phyloP scores from a whole-genome alignment of 2,329 filamentous ascomycete species.

The Dothidotthia symphoricarpi region DNA sequence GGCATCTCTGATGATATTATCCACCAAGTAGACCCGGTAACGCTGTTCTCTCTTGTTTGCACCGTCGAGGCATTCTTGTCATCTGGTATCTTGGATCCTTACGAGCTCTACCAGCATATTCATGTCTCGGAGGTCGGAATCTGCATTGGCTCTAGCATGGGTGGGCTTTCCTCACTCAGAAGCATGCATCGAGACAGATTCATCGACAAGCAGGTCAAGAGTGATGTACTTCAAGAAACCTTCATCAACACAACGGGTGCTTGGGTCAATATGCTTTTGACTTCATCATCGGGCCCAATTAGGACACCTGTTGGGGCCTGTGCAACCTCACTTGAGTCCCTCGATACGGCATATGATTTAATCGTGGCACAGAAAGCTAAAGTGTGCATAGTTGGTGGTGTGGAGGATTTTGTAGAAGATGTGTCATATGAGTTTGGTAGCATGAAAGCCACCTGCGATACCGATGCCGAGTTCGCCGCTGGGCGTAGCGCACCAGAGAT shows the following conservation, averaged over 20 bases:
- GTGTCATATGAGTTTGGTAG: slow-evolving; percentile 26
- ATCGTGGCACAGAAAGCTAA: slow-evolving; percentile 35
- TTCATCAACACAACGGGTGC: slow-evolving; percentile 40
- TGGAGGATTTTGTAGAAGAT: slow-evolving; percentile 34
- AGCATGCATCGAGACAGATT: slow-evolving; percentile 34
- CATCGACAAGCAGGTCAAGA: slow-evolving; percentile 33
- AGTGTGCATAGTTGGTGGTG: slow-evolving; percentile 37
- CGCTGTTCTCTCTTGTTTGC: slow-evolving; percentile 2
- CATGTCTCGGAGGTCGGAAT: slow-evolving; percentile 41
- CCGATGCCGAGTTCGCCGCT: slow-evolving; percentile 23
- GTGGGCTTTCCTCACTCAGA: slow-evolving; percentile 24
- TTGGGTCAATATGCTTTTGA: slow-evolving; percentile 48
- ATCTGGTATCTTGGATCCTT: slow-evolving; percentile 38
- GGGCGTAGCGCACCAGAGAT: slow-evolving; percentile 33
- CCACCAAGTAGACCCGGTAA: slow-evolving; percentile 1
- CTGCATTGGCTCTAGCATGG: slow-evolving; percentile 36
- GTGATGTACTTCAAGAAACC: slow-evolving; percentile 39
- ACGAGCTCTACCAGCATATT: slow-evolving; percentile 33
- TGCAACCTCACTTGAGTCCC: slow-evolving; percentile 40
- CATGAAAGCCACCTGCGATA: slow-evolving; percentile 42
- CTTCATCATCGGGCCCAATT: slow-evolving; percentile 38
- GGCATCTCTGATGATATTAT: slow-evolving; percentile 41
- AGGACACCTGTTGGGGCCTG: slow-evolving; percentile 42
- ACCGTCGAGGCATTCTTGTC: slow-evolving; percentile 35
- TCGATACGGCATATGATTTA: slow-evolving; percentile 39